These are phyloP conservation scores for Cydonia oblonga DNA, from an alignment of 331 rosid species.

Conservation along the genomic window DNA sequence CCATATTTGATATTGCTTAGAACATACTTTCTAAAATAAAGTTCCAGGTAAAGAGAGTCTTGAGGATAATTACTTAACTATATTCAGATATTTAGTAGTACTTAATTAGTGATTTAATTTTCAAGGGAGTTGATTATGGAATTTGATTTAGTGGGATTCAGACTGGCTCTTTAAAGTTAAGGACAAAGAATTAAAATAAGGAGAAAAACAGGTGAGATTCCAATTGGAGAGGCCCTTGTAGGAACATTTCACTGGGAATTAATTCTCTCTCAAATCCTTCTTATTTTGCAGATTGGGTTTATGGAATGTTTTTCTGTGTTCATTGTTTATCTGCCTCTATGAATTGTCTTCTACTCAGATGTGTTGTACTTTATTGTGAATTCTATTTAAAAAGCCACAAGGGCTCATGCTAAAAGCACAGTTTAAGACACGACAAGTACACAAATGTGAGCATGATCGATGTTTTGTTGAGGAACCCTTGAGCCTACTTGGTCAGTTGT, in stretches of 20 bases:
- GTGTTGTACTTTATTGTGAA: not conserved
- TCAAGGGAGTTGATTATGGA: not conserved
- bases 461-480: not conserved
- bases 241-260: not conserved
- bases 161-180: too few species aligned
- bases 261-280: not conserved
- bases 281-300: not conserved
- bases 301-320: not conserved
- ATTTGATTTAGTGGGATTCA: not conserved
- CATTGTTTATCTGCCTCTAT: not conserved
- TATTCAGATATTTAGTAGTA: not conserved
- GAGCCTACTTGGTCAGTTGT: not conserved
- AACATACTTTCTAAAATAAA: not conserved
- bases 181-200: too few species aligned
- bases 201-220: not conserved
- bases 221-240: not conserved
- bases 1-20: not conserved
- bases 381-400: not conserved
- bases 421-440: not conserved
- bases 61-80: not conserved
- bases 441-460: not conserved
- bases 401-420: not conserved
- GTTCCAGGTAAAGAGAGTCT: not conserved
- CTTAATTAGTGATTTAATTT: not conserved
- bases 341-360: not conserved